Percentiles rank a stretch among this genome's conserved stretches.
These are phyloP conservation scores for Simplicillium aogashimaense DNA, from an alignment of 2,329 filamentous ascomycete genomes.

Conservation along the genomic window DNA sequence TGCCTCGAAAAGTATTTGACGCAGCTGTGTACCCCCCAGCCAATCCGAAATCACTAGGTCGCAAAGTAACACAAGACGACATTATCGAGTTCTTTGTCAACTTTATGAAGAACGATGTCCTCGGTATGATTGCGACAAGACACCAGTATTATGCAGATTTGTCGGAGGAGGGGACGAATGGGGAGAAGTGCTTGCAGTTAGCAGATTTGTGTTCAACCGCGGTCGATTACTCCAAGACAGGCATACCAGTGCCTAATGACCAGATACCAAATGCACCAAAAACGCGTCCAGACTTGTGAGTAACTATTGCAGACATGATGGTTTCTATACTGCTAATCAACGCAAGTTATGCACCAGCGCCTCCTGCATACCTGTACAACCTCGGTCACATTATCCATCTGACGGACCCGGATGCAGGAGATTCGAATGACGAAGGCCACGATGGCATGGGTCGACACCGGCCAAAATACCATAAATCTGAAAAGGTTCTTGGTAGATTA, in stretches of 20 bases:
- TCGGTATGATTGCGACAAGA: constrained; percentile 54
- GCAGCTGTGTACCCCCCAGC: constrained; percentile 64
- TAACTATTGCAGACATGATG: constrained; percentile 3
- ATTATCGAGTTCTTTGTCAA: constrained; percentile 76
- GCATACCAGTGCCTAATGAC: constrained; percentile 43
- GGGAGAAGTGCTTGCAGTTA: constrained; percentile 41
- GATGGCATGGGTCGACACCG: constrained; percentile 32
- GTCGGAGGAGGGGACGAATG: constrained; percentile 34
- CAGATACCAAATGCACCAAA: constrained; percentile 28
- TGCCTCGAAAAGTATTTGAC: constrained; percentile 27
- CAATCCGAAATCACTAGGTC: constrained; percentile 43
- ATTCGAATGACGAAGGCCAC: constrained; percentile 25
- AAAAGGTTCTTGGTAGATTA: constrained; percentile 59
- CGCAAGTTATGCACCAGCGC: constrained; percentile 24
- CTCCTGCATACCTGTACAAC: constrained; percentile 31
- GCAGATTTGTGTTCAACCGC: constrained; percentile 59
- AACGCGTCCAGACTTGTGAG: constrained; percentile 47
- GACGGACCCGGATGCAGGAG: constrained; percentile 13
- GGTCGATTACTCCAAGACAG: constrained; percentile 70
- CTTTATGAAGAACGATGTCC: constrained; percentile 60
- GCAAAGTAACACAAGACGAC: constrained; percentile 49
- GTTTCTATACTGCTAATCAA: not conserved
- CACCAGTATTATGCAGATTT: constrained; percentile 59
- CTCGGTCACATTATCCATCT: constrained; percentile 28
- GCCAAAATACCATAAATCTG: constrained; percentile 53